Base-by-base conservation (phyloP, 176 grass and related monocot species). In the Ensete ventricosum region DNA sequence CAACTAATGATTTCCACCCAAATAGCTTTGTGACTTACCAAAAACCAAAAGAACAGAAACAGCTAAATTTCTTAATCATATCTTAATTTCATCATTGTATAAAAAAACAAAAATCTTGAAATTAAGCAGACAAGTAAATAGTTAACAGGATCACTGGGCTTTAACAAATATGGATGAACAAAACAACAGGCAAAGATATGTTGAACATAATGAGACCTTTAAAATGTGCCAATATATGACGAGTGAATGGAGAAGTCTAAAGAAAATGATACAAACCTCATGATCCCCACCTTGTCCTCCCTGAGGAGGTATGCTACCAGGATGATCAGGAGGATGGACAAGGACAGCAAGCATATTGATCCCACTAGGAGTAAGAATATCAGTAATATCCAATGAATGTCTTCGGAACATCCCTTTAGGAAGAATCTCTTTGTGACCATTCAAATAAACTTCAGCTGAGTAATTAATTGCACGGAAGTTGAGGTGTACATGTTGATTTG, bases 231-330 rank as follows among this genome's bases (percentile, higher is more conserved):
- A 67, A 4, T 17, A 67, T 43, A 43, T 0, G 4, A 43, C 34
- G 9, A 43, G 13, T 3, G 65, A 17, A 67, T 43, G 2, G 8
- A 21, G 11, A 73, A 27, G 21, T 57, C 3, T 12, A 26, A 2
- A 29, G 19, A 19, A 34, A 48, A 77, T 71, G 48, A 72, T 54
- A 82, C 85, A 83, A 54, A 98, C 94, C 94, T 89, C 84, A 59
- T 98, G 94, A 84, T 98, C 94, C 64, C 94, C 94, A 66, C 94
- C 94, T 77, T 98, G 94, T 16, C 94, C 94, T 77, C 94, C 94
- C 34, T 87, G 22, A 81, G 77, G 79, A 69, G 94, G 94, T 85
- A 98, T 98, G n/a, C 58, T 79, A 72, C 94, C 94, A 80, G 94
- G 94, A 81, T 98, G 90, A 80, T 93, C 90, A 71, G 94, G 94